Evolutionary conservation across 192 early-diverging fungal genomes (phyloP), one percentile per base, ranked within the genome.

Genomic region (Mortierella antarctica): DNA sequence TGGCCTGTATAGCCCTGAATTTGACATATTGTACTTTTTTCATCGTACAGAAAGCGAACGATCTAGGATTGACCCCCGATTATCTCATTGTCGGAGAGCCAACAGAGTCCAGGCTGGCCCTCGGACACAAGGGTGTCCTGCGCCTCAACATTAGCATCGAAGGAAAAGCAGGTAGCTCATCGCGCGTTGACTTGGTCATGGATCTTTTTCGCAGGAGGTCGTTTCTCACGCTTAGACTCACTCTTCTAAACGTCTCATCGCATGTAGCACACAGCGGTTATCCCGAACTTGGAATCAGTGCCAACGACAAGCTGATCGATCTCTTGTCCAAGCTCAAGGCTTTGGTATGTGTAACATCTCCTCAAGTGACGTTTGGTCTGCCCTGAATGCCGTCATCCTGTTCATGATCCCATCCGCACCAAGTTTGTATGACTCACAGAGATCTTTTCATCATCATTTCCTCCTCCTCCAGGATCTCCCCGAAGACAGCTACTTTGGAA

Each of bases 71-170:
- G 17, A 61, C 67, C 2, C 77, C 85, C 14, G 77, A 74, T 17
- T 85, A 79, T 40, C 48, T 87, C 45, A 66, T 87, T 64, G 86
- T 84, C 12, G 87, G 87, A n/a, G 87, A 88, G 48, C 87, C 87
- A 23, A 88, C 87, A 41, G 87, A 88, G 63, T 74, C 76, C 0
- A 55, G 68, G 5, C 60, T 86, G 52, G 87, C 87, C 14, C 45
- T 75, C 31, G 87, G 87, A n/a, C 87, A 88, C 65, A 88, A 88
- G 73, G 87, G 87, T 40, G 80, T 82, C 42, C 54, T 86, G 62
- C 70, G 70, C 15, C 51, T 69, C 62, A 82, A 83, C 65, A 80
- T 80, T 44, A 80, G 70, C 54, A 71, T 80, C 49, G 77, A 80
- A 46, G 77, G 77, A 31, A 80, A 80, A 65, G 70, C 77, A 23